Evolutionary conservation across 768 basidiomycete genomes (phyloP), one percentile per base, ranked within the genome.

Genomic region (Strobilomyces confusus): DNA sequence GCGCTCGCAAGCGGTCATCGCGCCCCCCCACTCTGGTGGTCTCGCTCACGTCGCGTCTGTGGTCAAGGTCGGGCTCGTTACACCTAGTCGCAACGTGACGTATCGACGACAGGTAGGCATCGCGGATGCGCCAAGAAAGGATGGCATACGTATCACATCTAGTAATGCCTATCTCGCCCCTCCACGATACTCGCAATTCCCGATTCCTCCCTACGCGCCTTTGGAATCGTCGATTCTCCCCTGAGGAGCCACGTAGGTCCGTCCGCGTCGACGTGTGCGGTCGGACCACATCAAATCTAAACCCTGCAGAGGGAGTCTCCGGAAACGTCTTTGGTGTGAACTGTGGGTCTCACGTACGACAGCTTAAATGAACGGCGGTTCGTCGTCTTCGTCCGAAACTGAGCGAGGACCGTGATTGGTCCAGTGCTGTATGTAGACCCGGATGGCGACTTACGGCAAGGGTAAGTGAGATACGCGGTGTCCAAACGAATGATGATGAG

Each of bases 261-360:
- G 61, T 14, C 61, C 51, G 54, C 25, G 34, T 43, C 37, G 46
- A 49, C n/a, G n/a, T 44, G 44, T 22, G 9, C 15, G n/a, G 19
- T n/a, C 25, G n/a, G n/a, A 20, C 32, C 6, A 13, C 13, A 50
- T 57, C 51, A 53, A 62, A 52, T 25, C 13, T 49, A 62, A 58
- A 44, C 33, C n/a, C n/a, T n/a, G n/a, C n/a, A n/a, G n/a, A n/a
- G n/a, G n/a, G n/a, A n/a, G 6, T 33, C 9, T 25, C 19, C 5
- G 17, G 29, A 40, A 36, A 44, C 26, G 26, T 2, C 42, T 12
- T 48, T 33, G 14, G 50, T 7, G 29, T 20, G 12, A 43, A 26
- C 13, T 22, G 23, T 43, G 43, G 25, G 17, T 37, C 47, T 40
- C 25, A 8, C 8, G 26, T 19, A 8, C 8, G 26, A 42, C 23